Evolutionary conservation across 73 alveolate species (phyloP).

Genomic region (Paramecium sonneborni): DNA sequence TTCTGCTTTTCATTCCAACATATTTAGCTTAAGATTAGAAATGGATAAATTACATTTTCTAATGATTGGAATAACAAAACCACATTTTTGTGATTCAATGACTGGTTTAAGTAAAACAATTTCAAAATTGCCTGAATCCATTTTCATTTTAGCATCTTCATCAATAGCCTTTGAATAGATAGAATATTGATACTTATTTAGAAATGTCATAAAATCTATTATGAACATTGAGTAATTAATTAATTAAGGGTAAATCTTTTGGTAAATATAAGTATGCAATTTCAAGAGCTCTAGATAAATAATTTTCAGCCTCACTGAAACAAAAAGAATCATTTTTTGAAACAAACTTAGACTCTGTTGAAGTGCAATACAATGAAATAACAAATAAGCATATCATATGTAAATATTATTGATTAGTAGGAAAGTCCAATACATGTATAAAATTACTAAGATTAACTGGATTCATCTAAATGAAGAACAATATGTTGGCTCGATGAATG

Average conservation of each 20-base stretch:
- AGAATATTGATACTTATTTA: not conserved
- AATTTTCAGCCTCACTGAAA: constrained; percentile 61
- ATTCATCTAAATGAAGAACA: constrained; percentile 14
- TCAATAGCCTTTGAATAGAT: not conserved
- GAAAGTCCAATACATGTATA: not conserved
- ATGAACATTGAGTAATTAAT: constrained; percentile 55
- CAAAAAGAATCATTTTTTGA: not conserved
- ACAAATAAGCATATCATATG: constrained; percentile 36
- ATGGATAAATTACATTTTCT: constrained; percentile 21
- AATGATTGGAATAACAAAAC: constrained; percentile 33
- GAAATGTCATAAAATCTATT: constrained; percentile 51
- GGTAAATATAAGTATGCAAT: constrained; percentile 58
- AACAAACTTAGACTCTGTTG: constrained; percentile 66
- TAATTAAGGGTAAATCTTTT: constrained; percentile 54
- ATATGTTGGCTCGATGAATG: not conserved
- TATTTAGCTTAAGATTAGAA: not conserved
- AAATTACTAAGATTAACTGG: constrained; percentile 1
- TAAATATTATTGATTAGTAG: not conserved
- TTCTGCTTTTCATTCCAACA: constrained; percentile 13
- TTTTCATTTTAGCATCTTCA: not conserved
- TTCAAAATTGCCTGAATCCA: not conserved
- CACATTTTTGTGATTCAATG: constrained; percentile 7
- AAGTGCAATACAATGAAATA: constrained; percentile 59
- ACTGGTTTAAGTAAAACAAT: constrained; percentile 14
- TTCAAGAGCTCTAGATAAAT: constrained; percentile 59